A percentile compares a stretch with the other conserved stretches of the same genome.
phyloP scores from a whole-genome alignment of 768 basidiomycete species.

The Dictyophora rubrovolvata region DNA sequence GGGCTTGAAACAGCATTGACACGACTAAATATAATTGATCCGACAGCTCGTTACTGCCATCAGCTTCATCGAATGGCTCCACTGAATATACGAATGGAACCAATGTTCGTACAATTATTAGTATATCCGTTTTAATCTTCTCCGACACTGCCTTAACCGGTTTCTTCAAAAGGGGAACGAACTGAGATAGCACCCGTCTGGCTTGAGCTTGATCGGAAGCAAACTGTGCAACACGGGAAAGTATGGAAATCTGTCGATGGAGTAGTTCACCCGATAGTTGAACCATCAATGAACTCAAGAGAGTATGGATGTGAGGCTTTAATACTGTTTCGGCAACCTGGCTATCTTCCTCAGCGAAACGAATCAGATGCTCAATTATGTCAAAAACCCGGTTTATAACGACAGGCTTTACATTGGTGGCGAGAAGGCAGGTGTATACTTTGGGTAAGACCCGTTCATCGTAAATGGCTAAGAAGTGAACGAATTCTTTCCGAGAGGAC shows the following conservation, averaged over 20 bases:
- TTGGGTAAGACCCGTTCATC: constrained; percentile 63
- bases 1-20: constrained; percentile 64
- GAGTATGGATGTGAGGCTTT: constrained; percentile 56
- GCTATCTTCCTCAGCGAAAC: constrained; percentile 40
- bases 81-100: constrained; percentile 41
- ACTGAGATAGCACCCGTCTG: constrained; percentile 55
- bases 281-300: constrained; percentile 44
- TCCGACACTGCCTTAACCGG: constrained; percentile 71
- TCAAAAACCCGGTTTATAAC: constrained; percentile 80
- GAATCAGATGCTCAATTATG: constrained; percentile 64
- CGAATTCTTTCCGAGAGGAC: constrained; percentile 48
- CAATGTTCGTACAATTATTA: constrained; percentile 58
- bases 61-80: constrained; percentile 37
- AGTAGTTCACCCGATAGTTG: constrained; percentile 43
- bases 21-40: constrained; percentile 53
- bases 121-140: constrained; percentile 73
- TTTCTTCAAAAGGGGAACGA: constrained; percentile 71
- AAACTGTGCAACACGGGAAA: constrained; percentile 72
- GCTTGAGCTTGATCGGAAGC: constrained; percentile 65
- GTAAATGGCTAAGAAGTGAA: constrained; percentile 57
- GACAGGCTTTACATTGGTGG: constrained; percentile 75
- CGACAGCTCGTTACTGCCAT: constrained; percentile 34
- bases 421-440: constrained; percentile 72
- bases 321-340: constrained; percentile 43
- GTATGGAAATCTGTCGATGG: constrained; percentile 72